Base-by-base conservation (phyloP, 139 green algal genomes). In the Picochlorum sp. region DNA sequence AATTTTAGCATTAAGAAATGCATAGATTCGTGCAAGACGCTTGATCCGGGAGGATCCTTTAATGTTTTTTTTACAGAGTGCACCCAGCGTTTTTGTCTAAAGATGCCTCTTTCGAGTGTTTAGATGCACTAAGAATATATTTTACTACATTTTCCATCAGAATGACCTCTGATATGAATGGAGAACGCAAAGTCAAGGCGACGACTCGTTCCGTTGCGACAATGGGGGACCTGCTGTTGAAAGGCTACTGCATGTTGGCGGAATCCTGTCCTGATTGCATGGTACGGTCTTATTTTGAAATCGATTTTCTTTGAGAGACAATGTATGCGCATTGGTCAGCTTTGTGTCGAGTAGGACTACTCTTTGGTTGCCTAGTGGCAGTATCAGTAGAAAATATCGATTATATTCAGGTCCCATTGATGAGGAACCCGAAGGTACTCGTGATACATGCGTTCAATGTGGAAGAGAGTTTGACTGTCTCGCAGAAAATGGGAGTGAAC, bases 371-470 rank as follows among this genome's bases (percentile, higher is more conserved):
- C 28, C 28, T 30, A 7, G 3, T 30, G 0, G 28, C 28, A 30
- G 0, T 30, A 5, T 30, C 4, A 30, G 28, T 7, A 30, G 28
- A 30, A 30, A 4, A 30, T 30, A 30, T 30, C 4, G 4, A 30
- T 5, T 30, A 11, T 9, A 14, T 41, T 24, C 70, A 77, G 70
- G 66, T 74, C 13, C 70, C 66, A 3, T 56, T 77, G 49, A 76
- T 77, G 70, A 65, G 70, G 23, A 55, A 69, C 70, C 67, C 2
- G 26, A 34, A 2, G 49, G 18, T 15, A 18, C n/a, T 5, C 20
- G 55, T 15, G 20, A 57, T 24, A 20, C 70, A 30, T 77, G 70
- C 67, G 67, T 74, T 32, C 61, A 65, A 38, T 77, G 70, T 54
- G 47, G 47, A 21, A 54, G n/a, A 20, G 47, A 26, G 47, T 26